phyloP scores from a whole-genome alignment of 2,329 filamentous ascomycete genomes.

The Neopestalotiopsis clavispora region DNA sequence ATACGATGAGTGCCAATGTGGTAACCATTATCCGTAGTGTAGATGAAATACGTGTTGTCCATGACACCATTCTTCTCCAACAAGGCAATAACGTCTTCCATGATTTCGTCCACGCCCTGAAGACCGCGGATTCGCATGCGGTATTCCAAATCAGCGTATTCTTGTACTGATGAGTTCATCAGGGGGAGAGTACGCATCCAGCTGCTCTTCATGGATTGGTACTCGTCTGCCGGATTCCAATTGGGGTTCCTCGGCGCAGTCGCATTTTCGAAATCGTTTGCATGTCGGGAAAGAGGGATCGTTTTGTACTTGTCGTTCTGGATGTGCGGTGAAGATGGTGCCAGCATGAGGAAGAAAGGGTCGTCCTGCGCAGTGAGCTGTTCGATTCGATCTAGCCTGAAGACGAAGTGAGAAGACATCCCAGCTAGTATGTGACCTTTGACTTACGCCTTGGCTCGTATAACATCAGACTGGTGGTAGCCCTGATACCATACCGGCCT shows the following conservation, averaged over 20 bases:
- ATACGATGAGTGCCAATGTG: constrained; percentile 64
- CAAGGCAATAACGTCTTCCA: constrained; percentile 40
- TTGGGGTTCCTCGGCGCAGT: neutral
- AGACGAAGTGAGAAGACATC: neutral
- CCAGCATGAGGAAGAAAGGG: constrained; percentile 1
- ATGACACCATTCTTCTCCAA: constrained; percentile 21
- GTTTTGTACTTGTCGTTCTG: neutral
- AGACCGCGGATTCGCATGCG: constrained; percentile 48
- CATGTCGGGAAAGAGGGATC: neutral
- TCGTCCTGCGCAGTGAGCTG: constrained; percentile 6
- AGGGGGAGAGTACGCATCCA: neutral
- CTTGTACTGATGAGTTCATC: constrained; percentile 37
- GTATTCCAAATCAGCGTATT: constrained; percentile 55
- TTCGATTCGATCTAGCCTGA: constrained; percentile 2
- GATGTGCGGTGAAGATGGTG: constrained; percentile 19
- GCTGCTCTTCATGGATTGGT: neutral
- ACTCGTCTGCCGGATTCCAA: neutral
- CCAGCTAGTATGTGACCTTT: accelerated
- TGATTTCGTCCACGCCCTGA: constrained; percentile 48
- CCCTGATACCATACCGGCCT: constrained; percentile 23
- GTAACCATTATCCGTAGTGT: constrained; percentile 63
- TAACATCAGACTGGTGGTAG: constrained; percentile 46
- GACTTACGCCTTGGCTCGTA: constrained; percentile 7
- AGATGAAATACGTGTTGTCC: constrained; percentile 45
- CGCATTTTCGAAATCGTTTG: neutral